A percentile compares a stretch with the other conserved stretches of the same genome.
Conservation (phyloP, 177 flowering plant genomes). For the Vitis hybrid region DNA sequence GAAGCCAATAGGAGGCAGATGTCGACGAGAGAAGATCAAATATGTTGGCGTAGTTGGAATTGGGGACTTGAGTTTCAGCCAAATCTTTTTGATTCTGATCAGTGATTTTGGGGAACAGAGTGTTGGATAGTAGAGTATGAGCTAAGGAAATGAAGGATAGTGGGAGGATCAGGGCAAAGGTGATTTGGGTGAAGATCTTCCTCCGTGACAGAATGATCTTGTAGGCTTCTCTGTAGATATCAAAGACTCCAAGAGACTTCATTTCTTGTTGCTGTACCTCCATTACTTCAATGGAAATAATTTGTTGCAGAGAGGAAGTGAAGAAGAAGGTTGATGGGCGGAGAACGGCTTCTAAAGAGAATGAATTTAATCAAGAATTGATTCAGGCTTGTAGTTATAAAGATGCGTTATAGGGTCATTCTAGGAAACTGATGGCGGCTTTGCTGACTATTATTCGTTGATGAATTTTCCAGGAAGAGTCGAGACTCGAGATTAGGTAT, state of each 20-base stretch:
- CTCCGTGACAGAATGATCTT: conserved; percentile 41
- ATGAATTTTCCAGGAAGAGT: too few relatives aligned
- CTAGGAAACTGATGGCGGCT: too few relatives aligned
- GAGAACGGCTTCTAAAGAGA: too few relatives aligned
- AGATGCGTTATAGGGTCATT: too few relatives aligned
- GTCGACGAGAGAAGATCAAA: conserved; percentile 30
- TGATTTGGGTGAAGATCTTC: conserved; percentile 51
- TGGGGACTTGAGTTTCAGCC: conserved; percentile 14
- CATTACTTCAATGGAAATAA: conserved; percentile 20
- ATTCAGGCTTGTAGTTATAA: too few relatives aligned
- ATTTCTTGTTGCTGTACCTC: conserved; percentile 65
- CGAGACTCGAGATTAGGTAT: too few relatives aligned
- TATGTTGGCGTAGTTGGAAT: conserved; percentile 17
- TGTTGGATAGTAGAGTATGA: conserved; percentile 35
- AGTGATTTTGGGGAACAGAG: conserved; percentile 29
- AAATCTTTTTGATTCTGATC: conserved; percentile 17
- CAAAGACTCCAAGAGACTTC: conserved; percentile 55
- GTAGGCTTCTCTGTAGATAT: conserved; percentile 46
- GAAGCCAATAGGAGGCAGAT: conserved; percentile 19
- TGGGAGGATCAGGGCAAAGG: conserved; percentile 59
- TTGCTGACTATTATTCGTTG: too few relatives aligned
- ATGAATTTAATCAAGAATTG: too few relatives aligned
- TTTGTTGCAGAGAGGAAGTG: not conserved
- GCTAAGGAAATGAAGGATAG: conserved; percentile 56
- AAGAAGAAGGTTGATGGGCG: too few relatives aligned